Percentiles rank a stretch among this genome's conserved stretches.
Evolutionary conservation across 352 stramenopile genomes (phyloP).

Genomic region (Globisporangium lucens): DNA sequence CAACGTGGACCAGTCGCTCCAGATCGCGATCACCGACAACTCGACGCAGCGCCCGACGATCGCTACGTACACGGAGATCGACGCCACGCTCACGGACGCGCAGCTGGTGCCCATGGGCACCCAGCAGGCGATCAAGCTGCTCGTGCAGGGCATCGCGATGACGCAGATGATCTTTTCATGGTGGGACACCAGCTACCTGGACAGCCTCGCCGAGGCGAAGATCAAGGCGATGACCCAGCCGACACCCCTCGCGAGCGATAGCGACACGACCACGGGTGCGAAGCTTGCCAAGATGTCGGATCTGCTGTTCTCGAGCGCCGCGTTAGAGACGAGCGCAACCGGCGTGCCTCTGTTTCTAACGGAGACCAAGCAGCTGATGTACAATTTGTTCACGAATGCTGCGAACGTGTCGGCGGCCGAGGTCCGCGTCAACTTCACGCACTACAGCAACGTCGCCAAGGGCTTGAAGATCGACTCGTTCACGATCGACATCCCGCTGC

Average conservation of each 20-base stretch:
- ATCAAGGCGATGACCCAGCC: neutral
- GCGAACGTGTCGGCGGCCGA: conserved; percentile 9
- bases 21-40: neutral
- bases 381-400: conserved; percentile 1
- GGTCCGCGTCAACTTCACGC: conserved; percentile 1
- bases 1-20: neutral
- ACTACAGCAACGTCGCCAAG: neutral
- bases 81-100: neutral
- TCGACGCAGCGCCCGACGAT: neutral
- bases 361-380: conserved; percentile 2
- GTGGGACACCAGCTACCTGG: conserved; percentile 5
- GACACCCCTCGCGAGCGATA: neutral
- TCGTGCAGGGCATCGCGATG: conserved; percentile 3
- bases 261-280: neutral
- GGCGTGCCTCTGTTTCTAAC: neutral
- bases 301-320: neutral
- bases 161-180: conserved; percentile 4
- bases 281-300: neutral
- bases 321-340: neutral
- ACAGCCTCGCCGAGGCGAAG: neutral
- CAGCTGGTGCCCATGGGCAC: neutral
- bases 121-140: neutral
- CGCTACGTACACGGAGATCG: neutral
- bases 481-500: conserved; percentile 12
- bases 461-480: conserved; percentile 6